phyloP scores from a whole-genome alignment of 2,329 filamentous ascomycete species.

The Pseudogymnoascus sp. region DNA sequence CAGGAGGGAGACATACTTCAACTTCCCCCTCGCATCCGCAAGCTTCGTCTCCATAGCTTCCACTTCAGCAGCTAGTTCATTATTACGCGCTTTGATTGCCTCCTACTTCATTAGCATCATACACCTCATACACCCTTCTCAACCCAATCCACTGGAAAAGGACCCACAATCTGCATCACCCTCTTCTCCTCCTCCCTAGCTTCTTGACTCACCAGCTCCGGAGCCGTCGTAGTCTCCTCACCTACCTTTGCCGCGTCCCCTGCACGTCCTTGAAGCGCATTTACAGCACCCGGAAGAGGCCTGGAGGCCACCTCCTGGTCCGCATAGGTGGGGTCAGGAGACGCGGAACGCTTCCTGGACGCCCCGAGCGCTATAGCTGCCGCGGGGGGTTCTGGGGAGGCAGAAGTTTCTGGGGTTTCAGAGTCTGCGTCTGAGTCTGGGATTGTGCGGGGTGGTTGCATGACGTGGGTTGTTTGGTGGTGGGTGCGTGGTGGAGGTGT shows the following conservation, averaged over 20 bases:
- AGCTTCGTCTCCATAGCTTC: slow-evolving; percentile 28
- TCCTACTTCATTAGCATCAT: not conserved
- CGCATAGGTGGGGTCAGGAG: not conserved
- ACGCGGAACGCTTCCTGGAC: not conserved
- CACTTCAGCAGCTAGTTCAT: slow-evolving; percentile 19
- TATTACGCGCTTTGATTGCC: not conserved
- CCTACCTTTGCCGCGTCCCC: too few species aligned
- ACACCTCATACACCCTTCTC: too few species aligned
- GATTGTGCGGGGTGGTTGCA: not conserved
- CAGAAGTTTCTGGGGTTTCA: too few species aligned
- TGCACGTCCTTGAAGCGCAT: too few species aligned
- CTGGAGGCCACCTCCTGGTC: too few species aligned
- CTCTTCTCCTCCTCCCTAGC: not conserved
- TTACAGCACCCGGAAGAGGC: too few species aligned
- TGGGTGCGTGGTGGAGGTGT: not conserved
- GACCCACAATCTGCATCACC: not conserved
- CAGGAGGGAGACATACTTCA: slow-evolving; percentile 22
- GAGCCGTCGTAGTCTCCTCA: too few species aligned
- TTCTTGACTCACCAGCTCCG: not conserved
- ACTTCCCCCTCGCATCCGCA: slow-evolving; percentile 27
- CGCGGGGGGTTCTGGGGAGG: not conserved
- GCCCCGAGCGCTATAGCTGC: not conserved
- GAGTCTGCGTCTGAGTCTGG: not conserved
- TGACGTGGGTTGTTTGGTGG: not conserved
- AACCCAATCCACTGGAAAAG: too few species aligned